These are phyloP conservation scores for Wallacemonas collosoma DNA, from an alignment of 208 protist genomes.

Conservation along the genomic window DNA sequence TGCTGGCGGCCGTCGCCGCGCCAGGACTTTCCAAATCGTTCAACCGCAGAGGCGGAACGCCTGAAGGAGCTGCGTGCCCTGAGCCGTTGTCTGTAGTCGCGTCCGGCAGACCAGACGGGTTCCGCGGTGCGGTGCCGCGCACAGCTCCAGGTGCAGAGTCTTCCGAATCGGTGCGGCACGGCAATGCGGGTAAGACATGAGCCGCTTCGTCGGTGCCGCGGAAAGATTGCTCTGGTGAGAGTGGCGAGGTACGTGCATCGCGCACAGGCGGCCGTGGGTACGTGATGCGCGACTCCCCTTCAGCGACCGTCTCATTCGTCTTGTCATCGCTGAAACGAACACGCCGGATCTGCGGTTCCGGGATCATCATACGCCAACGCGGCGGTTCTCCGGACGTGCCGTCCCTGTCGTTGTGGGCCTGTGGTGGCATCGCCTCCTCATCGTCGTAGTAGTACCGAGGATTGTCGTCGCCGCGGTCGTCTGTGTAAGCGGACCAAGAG, in stretches of 20 bases:
- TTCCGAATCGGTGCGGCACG: constrained; percentile 2
- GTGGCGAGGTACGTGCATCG: too few species aligned
- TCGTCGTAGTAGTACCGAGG: background rate
- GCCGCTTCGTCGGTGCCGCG: background rate
- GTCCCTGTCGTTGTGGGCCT: too few species aligned
- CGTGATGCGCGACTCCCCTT: too few species aligned
- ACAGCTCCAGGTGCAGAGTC: background rate
- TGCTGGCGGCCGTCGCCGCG: background rate
- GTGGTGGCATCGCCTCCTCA: background rate
- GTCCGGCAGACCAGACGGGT: background rate
- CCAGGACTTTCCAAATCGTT: background rate
- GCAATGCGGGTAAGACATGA: background rate
- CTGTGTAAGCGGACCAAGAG: background rate
- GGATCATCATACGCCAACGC: background rate
- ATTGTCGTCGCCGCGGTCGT: background rate
- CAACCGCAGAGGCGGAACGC: background rate
- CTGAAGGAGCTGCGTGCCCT: background rate
- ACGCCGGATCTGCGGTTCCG: background rate
- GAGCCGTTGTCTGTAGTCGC: background rate
- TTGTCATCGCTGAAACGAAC: constrained; percentile 3
- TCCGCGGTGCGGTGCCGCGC: constrained; percentile 1
- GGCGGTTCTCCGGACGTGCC: too few species aligned
- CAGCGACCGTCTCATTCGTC: background rate
- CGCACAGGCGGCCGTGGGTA: too few species aligned
- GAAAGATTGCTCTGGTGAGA: too few species aligned